These are phyloP conservation scores for Priceomyces haplophilus DNA, from an alignment of 805 yeast species.

Conservation along the genomic window DNA sequence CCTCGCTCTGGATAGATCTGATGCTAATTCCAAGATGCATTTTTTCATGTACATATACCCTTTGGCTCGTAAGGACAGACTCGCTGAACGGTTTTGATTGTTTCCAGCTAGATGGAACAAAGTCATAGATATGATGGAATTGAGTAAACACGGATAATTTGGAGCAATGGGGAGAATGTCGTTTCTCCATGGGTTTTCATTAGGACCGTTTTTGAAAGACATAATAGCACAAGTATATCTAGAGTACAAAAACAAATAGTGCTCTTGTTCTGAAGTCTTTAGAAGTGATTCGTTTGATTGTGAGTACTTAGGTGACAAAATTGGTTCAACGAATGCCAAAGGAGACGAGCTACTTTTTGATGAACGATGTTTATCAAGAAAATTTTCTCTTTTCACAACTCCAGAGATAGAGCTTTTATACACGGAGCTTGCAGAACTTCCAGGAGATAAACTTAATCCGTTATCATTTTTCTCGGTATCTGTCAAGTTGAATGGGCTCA, in stretches of 20 bases:
- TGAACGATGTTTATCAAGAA: neutral
- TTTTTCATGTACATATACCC: constrained; percentile 59
- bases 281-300: constrained; percentile 12
- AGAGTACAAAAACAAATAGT: constrained; percentile 32
- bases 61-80: constrained; percentile 41
- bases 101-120: constrained; percentile 51
- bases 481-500: constrained; percentile 23
- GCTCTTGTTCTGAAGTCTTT: constrained; percentile 33
- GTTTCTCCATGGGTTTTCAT: constrained; percentile 68
- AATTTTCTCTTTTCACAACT: neutral
- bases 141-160: constrained; percentile 54
- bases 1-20: constrained; percentile 42
- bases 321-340: neutral
- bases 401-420: neutral
- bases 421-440: neutral
- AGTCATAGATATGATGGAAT: constrained; percentile 66
- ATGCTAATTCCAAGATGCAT: constrained; percentile 57
- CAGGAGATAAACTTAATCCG: neutral
- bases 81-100: constrained; percentile 39
- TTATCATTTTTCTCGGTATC: neutral
- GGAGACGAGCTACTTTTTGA: neutral
- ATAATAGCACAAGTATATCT: constrained; percentile 44
- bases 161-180: constrained; percentile 54
- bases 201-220: constrained; percentile 62
- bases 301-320: too few relatives aligned